Evolutionary conservation across 805 yeast genomes (phyloP), one percentile per base, ranked within the genome.

Genomic region (Saccharomycopsis fibuligera): DNA sequence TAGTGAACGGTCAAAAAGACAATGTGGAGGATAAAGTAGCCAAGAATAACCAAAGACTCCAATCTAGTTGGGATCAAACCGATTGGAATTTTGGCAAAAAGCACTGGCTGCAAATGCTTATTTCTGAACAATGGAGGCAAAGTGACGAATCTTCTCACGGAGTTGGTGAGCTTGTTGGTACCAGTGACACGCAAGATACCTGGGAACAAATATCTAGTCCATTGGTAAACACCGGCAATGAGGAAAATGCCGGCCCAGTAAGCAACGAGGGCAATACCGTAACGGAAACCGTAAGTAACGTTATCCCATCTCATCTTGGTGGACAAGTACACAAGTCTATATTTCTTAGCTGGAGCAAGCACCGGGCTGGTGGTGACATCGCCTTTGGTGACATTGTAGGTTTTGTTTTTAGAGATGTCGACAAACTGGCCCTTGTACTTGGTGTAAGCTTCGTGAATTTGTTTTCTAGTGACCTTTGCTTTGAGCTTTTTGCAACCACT

Each of bases 211-310:
- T 14, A 21, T 22, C 38, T 30, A 10, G 36, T 21, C 49, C 49
- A 45, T 44, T 67, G 65, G 57, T 48, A 56, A 4, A 61, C 21
- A 19, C 64, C 57, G 19, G 68, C 66, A 38, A 66, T 44, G 1
- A 68, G 25, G 56, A 70, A 52, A 1, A 69, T 60, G 1, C 64
- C 23, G 9, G 59, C 63, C 67, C 73, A 72, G 54, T 64, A 72
- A 4, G 60, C 61, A 35, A 63, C 41, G 22, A 70, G 51, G 2
- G 60, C 67, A 44, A 59, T 64, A 4, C 72, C 68, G 47, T 57
- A 69, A 51, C 6, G 4, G 30, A 12, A 45, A 16, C 35, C 19
- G 12, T 35, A 25, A 3, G 23, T 21, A 16, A 22, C 17, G 38
- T 45, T 45, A 14, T 35, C 44, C 23, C 29, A 45, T 29, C 44